Evolutionary conservation across 106 monocot genomes (phyloP), one percentile per base, ranked within the genome.

Genomic region (Acorus gramineus): DNA sequence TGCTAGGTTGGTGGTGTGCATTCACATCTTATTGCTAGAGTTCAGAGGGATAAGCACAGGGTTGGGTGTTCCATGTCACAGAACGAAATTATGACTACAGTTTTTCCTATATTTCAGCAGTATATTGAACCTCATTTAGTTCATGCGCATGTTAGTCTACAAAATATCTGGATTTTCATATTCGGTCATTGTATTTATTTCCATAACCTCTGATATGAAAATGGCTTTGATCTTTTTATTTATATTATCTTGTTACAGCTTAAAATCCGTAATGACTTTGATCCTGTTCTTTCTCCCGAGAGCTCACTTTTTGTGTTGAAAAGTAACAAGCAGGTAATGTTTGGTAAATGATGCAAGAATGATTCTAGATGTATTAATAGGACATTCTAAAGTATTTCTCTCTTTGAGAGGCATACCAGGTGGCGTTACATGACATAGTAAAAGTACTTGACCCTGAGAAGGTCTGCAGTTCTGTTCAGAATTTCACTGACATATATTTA

Each of bases 101-200:
- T 96, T 11, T 96, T 96, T 79, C 96, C 96, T 6, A 90, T 90
- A 74, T 96, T 96, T 75, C 96, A 90, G 72, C 80, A 85, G 53
- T 76, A 90, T 64, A 96, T 96, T 55, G 96, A 96, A 73, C 96
- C 96, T 44, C 96, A 96, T 85, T 85, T 96, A 79, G 85, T 96
- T 47, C 90, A 96, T 96, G 96, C 96, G 64, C 96, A 96, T 96
- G 96, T 96, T 85, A 77, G 96, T 90, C 86, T 81, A 86, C 80
- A 65, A 28, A 28, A 28, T 28, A 0, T 28, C 28, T 28, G 28
- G 28, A 28, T 28, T 28, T 28, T 28, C 28, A 28, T 28, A 28
- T 28, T 28, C 28, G 28, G 28, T 28, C 28, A 28, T 28, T 28
- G 28, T 28, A 28, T 28, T 0, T 28, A 28, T 28, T 28, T 28